Conservation (phyloP, 768 basidiomycete genomes). For the Kwoniella newhampshirensis region DNA sequence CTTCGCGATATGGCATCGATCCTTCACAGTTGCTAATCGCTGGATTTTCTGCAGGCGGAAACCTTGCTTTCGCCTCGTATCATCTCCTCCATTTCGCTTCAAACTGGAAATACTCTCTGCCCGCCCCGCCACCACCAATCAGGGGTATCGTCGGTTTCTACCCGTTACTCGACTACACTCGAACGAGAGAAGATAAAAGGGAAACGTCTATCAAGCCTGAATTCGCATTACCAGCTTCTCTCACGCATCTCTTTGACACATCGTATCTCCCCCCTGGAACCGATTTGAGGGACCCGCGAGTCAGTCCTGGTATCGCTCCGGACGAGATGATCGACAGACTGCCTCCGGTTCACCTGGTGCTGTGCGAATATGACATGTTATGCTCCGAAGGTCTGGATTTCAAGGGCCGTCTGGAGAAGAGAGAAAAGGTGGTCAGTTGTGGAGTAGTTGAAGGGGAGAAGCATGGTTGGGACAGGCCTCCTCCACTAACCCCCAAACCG, state of each 20-base stretch:
- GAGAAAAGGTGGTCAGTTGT: constrained; percentile 22
- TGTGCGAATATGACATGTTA: constrained; percentile 40
- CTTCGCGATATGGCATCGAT: constrained; percentile 29
- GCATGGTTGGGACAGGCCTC: constrained; percentile 39
- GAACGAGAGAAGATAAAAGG: constrained; percentile 21
- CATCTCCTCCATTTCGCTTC: constrained; percentile 12
- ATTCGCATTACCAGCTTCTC: constrained; percentile 19
- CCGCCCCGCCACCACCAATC: constrained; percentile 4
- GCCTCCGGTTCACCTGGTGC: constrained; percentile 26
- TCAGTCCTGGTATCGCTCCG: constrained; percentile 29
- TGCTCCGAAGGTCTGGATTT: constrained; percentile 29
- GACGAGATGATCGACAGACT: constrained; percentile 25
- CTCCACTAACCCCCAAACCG: constrained; percentile 14
- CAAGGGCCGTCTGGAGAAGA: constrained; percentile 13
- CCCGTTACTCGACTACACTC: constrained; percentile 31
- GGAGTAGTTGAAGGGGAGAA: constrained; percentile 27
- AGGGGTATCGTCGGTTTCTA: constrained; percentile 28
- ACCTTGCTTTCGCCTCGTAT: constrained; percentile 25
- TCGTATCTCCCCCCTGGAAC: constrained; percentile 26
- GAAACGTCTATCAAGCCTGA: constrained; percentile 9
- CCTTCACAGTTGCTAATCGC: constrained; percentile 19
- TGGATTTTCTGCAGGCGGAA: constrained; percentile 44
- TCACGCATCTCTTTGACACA: constrained; percentile 32
- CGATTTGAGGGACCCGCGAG: constrained; percentile 18
- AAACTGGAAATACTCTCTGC: constrained; percentile 9